Conservation (phyloP, 768 basidiomycete species). For the Lyophyllum semitale region DNA sequence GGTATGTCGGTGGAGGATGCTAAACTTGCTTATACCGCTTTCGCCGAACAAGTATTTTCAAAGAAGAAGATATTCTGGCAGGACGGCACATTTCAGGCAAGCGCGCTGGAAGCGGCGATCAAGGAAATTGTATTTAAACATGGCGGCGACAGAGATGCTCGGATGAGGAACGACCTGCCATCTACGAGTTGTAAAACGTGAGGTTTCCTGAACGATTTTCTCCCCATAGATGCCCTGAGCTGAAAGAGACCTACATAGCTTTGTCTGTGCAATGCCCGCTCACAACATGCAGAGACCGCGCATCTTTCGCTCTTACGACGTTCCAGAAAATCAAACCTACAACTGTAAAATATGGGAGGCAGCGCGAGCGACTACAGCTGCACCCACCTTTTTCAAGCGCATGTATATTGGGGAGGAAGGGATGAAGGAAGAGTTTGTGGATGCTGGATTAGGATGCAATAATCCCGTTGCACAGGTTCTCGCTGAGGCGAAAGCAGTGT, state of each 20-base stretch:
- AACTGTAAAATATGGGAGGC: constrained; percentile 30
- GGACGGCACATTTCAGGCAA: constrained; percentile 3
- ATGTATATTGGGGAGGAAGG: constrained; percentile 14
- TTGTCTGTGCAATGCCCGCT: constrained; percentile 10
- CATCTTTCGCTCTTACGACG: constrained; percentile 16
- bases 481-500: neutral
- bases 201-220: neutral
- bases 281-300: neutral
- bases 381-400: constrained; percentile 23
- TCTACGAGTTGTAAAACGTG: constrained; percentile 2
- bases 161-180: neutral
- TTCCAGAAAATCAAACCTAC: neutral
- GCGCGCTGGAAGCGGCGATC: neutral
- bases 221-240: neutral
- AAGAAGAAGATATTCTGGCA: neutral
- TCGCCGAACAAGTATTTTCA: constrained; percentile 8
- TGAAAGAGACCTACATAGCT: neutral
- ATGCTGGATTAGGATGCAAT: constrained; percentile 15
- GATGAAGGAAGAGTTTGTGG: constrained; percentile 11
- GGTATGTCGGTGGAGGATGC: constrained; percentile 21
- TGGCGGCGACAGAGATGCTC: neutral
- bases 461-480: constrained; percentile 9
- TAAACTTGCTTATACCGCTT: constrained; percentile 14
- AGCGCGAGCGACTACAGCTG: constrained; percentile 29
- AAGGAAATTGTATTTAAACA: neutral